A percentile compares a stretch with the other conserved stretches of the same genome.
Conservation (phyloP, 768 basidiomycete genomes). For the Rhizopogon rudus region DNA sequence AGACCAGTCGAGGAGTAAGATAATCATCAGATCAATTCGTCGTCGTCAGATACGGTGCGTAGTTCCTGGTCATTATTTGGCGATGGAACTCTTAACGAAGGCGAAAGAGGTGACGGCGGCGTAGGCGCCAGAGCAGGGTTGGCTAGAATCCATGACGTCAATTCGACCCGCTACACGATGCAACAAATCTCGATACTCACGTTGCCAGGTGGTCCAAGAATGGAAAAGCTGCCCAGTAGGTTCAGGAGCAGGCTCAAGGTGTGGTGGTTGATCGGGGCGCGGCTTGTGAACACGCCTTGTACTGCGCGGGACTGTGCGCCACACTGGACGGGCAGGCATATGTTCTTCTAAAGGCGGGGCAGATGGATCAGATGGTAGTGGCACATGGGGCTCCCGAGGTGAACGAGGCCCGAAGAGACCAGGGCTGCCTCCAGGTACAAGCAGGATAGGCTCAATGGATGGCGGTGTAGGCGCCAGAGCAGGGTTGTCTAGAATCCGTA, state of each 20-base stretch:
- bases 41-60: not conserved
- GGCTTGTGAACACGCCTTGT: constrained; percentile 40
- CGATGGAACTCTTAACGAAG: constrained; percentile 22
- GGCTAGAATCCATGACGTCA: constrained; percentile 34
- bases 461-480: constrained; percentile 30
- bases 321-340: constrained; percentile 26
- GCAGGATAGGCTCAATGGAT: constrained; percentile 42
- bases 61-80: not conserved
- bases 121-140: constrained; percentile 45
- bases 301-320: constrained; percentile 48
- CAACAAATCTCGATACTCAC: constrained; percentile 35
- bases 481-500: constrained; percentile 48
- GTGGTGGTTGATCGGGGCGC: constrained; percentile 27
- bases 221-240: constrained; percentile 33
- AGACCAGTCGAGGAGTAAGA: constrained; percentile 5
- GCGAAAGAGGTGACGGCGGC: constrained; percentile 57
- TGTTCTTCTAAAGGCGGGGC: constrained; percentile 39
- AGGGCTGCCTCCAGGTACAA: constrained; percentile 57
- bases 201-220: constrained; percentile 66
- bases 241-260: constrained; percentile 37
- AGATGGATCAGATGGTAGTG: constrained; percentile 17
- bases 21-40: constrained; percentile 14
- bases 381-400: constrained; percentile 19
- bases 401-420: constrained; percentile 74
- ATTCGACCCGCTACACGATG: not conserved